Conservation (phyloP, 768 basidiomycete genomes). For the Imleria badia region DNA sequence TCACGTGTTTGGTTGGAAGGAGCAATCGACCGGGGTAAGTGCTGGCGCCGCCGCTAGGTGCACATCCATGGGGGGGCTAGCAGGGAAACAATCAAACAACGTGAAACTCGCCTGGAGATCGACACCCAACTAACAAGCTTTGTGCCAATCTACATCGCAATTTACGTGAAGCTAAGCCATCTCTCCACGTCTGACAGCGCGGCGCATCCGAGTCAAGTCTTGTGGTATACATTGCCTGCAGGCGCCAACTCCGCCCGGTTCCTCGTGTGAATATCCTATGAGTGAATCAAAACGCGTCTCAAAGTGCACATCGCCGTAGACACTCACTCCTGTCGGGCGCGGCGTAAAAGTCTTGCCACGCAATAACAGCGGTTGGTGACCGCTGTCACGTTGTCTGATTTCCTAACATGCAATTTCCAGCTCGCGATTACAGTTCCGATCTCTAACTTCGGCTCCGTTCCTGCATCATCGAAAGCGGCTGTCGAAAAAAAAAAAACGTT, state of each 20-base stretch:
- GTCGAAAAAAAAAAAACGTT: background rate
- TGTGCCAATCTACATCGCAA: too few relatives aligned
- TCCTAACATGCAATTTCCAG: conserved; percentile 58
- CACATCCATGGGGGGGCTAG: too few relatives aligned
- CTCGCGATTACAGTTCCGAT: conserved; percentile 48
- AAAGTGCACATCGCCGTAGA: background rate
- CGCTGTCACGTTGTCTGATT: conserved; percentile 52
- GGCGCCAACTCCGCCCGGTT: too few relatives aligned
- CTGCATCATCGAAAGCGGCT: conserved; percentile 52
- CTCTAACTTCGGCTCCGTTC: conserved; percentile 50
- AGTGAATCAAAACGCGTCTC: too few relatives aligned
- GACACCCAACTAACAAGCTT: too few relatives aligned
- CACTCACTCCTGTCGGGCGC: conserved; percentile 54
- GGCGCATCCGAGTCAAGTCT: too few relatives aligned
- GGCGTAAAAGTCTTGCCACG: conserved; percentile 59
- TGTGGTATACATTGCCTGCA: conserved; percentile 18
- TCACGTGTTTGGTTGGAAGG: too few relatives aligned
- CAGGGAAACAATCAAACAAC: too few relatives aligned
- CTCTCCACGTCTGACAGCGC: too few relatives aligned
- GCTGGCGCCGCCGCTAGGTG: too few relatives aligned
- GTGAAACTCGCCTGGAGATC: too few relatives aligned
- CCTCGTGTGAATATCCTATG: conserved; percentile 40
- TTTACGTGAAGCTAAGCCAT: conserved; percentile 15
- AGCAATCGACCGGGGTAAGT: too few relatives aligned
- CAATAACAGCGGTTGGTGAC: conserved; percentile 61